Evolutionary conservation across 2,329 filamentous ascomycete genomes (phyloP), one percentile per base, ranked within the genome.

Genomic region (Verticillium nonalfalfae): DNA sequence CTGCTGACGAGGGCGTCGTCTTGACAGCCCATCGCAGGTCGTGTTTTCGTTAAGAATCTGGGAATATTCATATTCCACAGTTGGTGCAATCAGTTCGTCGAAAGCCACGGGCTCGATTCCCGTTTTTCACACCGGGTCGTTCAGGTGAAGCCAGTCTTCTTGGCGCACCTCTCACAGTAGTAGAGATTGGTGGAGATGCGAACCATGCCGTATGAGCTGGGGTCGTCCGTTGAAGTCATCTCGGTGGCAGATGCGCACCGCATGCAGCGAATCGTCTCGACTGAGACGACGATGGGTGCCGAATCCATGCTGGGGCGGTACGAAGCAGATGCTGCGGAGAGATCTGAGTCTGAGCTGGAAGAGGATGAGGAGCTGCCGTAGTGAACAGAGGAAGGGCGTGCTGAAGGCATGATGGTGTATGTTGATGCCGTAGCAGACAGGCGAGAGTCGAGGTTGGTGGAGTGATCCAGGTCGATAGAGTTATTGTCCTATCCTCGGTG

Each of bases 101-200:
- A 50, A 21, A 40, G 45, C 45, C 18, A 18, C 18, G 45, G 45
- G 45, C n/a, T 26, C 18, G 9, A n/a, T 38, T 50, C 45, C 45
- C 45, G 50, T 26, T 50, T 18, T 26, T n/a, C 45, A n/a, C n/a
- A 10, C n/a, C 45, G 2, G 57, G 31, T 38, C 40, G 54, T 68
- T 82, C 81, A 87, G 71, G 81, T 84, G 73, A 87, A 88, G 67
- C 85, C 86, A 36, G 86, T 83, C 71, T 85, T 83, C 70, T 81
- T 83, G 63, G 86, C 86, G 70, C 86, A 89, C 39, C 84, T 79
- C 62, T 82, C 78, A 74, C 86, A 88, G 74, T 89, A 88, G 76
- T 88, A 88, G 63, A 88, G 81, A 72, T 86, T 86, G 72, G 84
- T 82, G 1, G 85, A 84, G 64, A 88, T 85, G 68, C 82, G 80